These are phyloP conservation scores for Komagataella ulmi DNA, from an alignment of 805 yeast genomes.

Conservation along the genomic window DNA sequence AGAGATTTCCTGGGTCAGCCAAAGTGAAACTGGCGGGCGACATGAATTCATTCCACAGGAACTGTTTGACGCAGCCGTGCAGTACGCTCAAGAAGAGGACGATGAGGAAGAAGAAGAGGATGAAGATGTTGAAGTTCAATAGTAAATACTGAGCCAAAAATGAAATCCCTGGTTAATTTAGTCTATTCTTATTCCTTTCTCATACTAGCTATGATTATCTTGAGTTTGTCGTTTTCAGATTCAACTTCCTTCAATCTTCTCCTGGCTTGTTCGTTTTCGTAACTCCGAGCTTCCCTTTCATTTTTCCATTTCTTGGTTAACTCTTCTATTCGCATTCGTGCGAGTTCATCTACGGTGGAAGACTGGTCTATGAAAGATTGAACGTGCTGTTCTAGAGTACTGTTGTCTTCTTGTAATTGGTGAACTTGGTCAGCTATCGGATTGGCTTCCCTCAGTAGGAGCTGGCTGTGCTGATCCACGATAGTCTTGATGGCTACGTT, in stretches of 20 bases:
- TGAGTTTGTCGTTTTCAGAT: constrained; percentile 31
- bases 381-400: neutral
- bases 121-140: constrained; percentile 22
- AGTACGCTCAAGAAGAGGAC: constrained; percentile 71
- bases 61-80: constrained; percentile 69
- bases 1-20: constrained; percentile 83
- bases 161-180: neutral
- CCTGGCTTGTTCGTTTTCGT: constrained; percentile 45
- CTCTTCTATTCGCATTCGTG: constrained; percentile 43
- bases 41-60: constrained; percentile 77
- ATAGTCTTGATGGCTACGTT: constrained; percentile 48
- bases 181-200: neutral
- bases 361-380: neutral
- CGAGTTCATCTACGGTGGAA: constrained; percentile 31
- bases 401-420: neutral
- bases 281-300: constrained; percentile 55
- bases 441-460: constrained; percentile 3
- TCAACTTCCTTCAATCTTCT: constrained; percentile 39
- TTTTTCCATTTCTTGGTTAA: constrained; percentile 52
- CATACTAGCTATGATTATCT: neutral
- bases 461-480: constrained; percentile 36
- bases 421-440: constrained; percentile 1
- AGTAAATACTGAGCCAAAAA: neutral
- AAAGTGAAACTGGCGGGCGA: constrained; percentile 60
- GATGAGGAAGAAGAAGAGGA: constrained; percentile 63